Conservation (phyloP, 305 asterid genomes). For the Ajuga reptans region DNA sequence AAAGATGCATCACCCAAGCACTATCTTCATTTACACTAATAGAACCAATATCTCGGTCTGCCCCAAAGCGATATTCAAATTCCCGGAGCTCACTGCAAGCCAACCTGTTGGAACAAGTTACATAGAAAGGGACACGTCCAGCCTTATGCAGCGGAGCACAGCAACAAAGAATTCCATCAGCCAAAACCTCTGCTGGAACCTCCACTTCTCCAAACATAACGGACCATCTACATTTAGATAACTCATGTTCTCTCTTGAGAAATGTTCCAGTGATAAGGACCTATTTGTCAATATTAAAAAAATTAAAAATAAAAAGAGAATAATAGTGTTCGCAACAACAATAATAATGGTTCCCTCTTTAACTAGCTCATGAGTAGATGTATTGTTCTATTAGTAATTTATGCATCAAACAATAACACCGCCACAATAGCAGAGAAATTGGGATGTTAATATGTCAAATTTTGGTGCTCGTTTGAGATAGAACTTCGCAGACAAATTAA, state of each 20-base stretch:
- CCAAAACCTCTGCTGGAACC: constrained; percentile 69
- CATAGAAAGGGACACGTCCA: constrained; percentile 68
- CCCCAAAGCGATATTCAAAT: constrained; percentile 59
- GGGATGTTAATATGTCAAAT: background rate
- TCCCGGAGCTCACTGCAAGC: constrained; percentile 91
- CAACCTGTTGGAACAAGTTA: constrained; percentile 75
- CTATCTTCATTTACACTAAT: constrained; percentile 29
- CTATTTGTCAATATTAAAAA: constrained; percentile 29
- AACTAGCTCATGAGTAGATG: constrained; percentile 6
- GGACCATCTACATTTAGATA: constrained; percentile 58
- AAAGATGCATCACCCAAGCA: constrained; percentile 42
- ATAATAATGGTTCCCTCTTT: background rate
- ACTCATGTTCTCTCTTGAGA: constrained; percentile 49
- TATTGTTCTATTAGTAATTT: background rate
- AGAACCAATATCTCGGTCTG: constrained; percentile 28
- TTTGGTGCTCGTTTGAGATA: background rate
- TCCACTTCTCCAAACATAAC: constrained; percentile 91
- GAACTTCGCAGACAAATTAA: background rate
- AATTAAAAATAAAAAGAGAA: constrained; percentile 11
- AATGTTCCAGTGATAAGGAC: constrained; percentile 62
- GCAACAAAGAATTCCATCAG: constrained; percentile 68
- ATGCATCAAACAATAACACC: background rate
- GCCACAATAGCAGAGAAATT: constrained; percentile 1
- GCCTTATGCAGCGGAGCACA: constrained; percentile 62
- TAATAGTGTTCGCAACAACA: constrained; percentile 2